Evolutionary conservation across 2,329 filamentous ascomycete genomes (phyloP), one percentile per base, ranked within the genome.

Genomic region (Penicillium capsulatum): DNA sequence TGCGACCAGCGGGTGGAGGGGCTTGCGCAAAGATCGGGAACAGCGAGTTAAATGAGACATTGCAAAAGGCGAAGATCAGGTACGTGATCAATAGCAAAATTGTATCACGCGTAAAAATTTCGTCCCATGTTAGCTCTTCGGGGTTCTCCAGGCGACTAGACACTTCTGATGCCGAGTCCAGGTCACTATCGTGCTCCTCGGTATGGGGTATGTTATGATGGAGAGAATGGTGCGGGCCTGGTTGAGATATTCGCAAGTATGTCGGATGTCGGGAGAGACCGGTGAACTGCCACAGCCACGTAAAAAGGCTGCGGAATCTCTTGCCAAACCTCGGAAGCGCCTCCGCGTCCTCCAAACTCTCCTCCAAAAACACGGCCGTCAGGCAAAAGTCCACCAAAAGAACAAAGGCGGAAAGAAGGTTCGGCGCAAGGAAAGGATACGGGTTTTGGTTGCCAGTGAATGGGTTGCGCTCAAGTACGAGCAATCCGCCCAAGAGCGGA

Each of bases 21-120:
- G 84, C 81, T 38, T 90, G 82, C 1, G 84, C 86, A 55, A 97
- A 98, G 38, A 97, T 91, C 1, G 92, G 92, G 56, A 94, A 98
- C 0, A 98, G 72, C 13, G 87, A 91, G 66, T 95, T 96, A 75
- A 90, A 98, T 3, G 88, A 89, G 50, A 96, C 88, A 63, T 97
- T 97, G 45, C 86, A 83, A 4, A 98, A 75, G 57, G 96, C 90
- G 60, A 97, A 98, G 34, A 97, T 83, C 30, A 96, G 78, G 58
- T 95, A 97, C 0, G 90, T 94, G 36, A 79, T 63, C 4, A 98
- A 76, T 0, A 98, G 76, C 2, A 94, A 71, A 9, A 96, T 63
- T 0, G 89, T 95, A 43, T 92, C 89, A 41, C 81, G 76, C 56
- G 86, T 94, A 35, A 91, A 74, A 2, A 95, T 67, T 35, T 80